Base-by-base conservation (phyloP, 768 basidiomycete genomes). In the Psilocybe sp. region DNA sequence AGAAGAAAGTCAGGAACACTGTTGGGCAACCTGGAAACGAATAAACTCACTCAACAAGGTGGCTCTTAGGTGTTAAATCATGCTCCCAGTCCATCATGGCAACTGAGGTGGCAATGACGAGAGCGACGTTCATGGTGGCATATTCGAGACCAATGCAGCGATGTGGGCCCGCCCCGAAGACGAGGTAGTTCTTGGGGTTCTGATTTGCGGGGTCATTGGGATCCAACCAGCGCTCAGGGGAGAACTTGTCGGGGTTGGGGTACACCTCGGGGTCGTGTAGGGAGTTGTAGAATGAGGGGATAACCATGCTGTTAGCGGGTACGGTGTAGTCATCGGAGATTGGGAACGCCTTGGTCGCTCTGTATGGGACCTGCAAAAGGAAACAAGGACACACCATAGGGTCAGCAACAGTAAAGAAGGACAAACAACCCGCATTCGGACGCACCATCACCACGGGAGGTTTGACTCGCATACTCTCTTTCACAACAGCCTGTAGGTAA, bases 381-480 rank as follows among this genome's bases (percentile, higher is more conserved):
- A 51, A 40, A 9, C 20, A 19, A 14, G 34, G 34, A 43, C 47
- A 58, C 53, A 56, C 43, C 49, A 42, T 16, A 40, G 46, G 38
- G 36, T 56, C 38, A 57, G 54, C 23, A 46, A 60, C 44, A 50
- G 32, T 32, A 40, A 33, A 37, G 12, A 46, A 44, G 20, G 15
- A 41, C 31, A 49, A 43, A 47, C 16, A 16, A 19, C n/a, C 32
- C 38, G 18, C 1, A 31, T 41, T 6, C 0, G 11, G 4, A 64
- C 72, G 52, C 54, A 93, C 96, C 96, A 98, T 98, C 28, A 91
- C 89, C 28, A 98, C 97, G 4, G 97, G 95, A 36, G 97, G 96
- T 66, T 88, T 87, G 46, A 92, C 71, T 32, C 97, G 82, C 66
- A 98, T 74, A 57, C 89, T 90, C 73, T 98, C 97, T 71, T 93